Percentiles rank a stretch among this genome's conserved stretches.
These are phyloP conservation scores for Pontederia paniculata DNA, from an alignment of 176 grass and related monocot genomes.

Conservation along the genomic window DNA sequence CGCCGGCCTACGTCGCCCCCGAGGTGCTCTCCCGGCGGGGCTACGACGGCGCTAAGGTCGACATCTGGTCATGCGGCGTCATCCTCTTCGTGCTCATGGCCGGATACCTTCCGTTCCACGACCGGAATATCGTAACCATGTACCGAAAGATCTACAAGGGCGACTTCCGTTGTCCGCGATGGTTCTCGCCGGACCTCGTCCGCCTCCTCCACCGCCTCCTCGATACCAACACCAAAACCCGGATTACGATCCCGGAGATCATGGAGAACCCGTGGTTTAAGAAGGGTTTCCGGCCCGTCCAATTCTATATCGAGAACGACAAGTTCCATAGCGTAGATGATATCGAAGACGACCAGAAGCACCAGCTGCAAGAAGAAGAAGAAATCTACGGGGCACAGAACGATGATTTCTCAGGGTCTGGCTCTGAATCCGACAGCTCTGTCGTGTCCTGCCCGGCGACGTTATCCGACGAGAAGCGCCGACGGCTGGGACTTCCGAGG, in stretches of 20 bases:
- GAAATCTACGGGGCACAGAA: not conserved
- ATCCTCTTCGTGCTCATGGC: slow-evolving; percentile 97
- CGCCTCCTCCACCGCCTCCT: slow-evolving; percentile 42
- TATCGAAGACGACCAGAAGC: not conserved
- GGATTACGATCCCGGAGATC: slow-evolving; percentile 65
- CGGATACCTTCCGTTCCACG: slow-evolving; percentile 86
- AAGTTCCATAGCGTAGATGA: slow-evolving; percentile 53
- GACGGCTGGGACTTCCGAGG: slow-evolving; percentile 35
- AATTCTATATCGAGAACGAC: slow-evolving; percentile 86
- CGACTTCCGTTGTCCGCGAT: slow-evolving; percentile 77
- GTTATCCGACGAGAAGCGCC: slow-evolving; percentile 37
- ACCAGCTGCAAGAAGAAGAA: not conserved
- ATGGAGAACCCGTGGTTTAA: slow-evolving; percentile 93
- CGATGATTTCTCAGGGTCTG: slow-evolving; percentile 43
- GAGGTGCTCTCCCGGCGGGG: slow-evolving; percentile 82
- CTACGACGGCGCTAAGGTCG: slow-evolving; percentile 79
- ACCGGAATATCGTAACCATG: slow-evolving; percentile 90
- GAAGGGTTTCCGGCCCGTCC: slow-evolving; percentile 70
- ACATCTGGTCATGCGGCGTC: slow-evolving; percentile 91
- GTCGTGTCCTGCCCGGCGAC: slow-evolving; percentile 86
- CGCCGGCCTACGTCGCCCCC: slow-evolving; percentile 80
- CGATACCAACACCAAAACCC: slow-evolving; percentile 66
- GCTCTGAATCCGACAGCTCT: slow-evolving; percentile 82
- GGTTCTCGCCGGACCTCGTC: slow-evolving; percentile 79
- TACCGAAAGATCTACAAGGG: slow-evolving; percentile 93